Evolutionary conservation across 2,329 filamentous ascomycete species (phyloP).

Genomic region (Ophiostoma ulmi): DNA sequence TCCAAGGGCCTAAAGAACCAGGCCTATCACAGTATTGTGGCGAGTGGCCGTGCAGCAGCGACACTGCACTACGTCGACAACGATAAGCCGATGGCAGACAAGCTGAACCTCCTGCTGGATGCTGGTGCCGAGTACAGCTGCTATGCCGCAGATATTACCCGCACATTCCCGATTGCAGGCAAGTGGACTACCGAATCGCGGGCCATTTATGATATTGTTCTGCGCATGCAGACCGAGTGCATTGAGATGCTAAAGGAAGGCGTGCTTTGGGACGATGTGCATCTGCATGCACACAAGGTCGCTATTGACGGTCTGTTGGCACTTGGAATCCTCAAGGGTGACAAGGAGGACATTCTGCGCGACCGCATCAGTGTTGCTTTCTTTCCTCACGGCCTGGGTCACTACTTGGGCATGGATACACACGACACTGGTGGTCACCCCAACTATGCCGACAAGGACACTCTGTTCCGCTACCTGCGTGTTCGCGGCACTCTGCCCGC

Average conservation of each 20-base stretch:
- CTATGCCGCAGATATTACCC: slow-evolving; percentile 70
- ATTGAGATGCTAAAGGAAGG: slow-evolving; percentile 68
- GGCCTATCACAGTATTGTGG: slow-evolving; percentile 83
- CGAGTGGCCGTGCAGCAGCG: slow-evolving; percentile 71
- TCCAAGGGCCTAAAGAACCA: slow-evolving; percentile 72
- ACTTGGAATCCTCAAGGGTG: slow-evolving; percentile 67
- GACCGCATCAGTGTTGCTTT: slow-evolving; percentile 81
- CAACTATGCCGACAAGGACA: slow-evolving; percentile 72
- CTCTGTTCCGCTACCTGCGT: slow-evolving; percentile 81
- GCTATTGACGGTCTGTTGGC: slow-evolving; percentile 73
- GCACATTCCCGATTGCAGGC: slow-evolving; percentile 77
- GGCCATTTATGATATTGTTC: slow-evolving; percentile 75
- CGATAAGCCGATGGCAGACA: slow-evolving; percentile 61
- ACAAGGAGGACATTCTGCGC: slow-evolving; percentile 67
- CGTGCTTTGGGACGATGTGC: slow-evolving; percentile 74
- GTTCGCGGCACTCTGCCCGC: slow-evolving; percentile 70
- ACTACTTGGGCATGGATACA: slow-evolving; percentile 89
- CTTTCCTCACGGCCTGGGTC: slow-evolving; percentile 85
- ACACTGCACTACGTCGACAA: slow-evolving; percentile 87
- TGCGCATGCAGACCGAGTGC: slow-evolving; percentile 78
- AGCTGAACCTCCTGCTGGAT: slow-evolving; percentile 77
- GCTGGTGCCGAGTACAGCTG: slow-evolving; percentile 72
- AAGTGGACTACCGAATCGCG: slow-evolving; percentile 64
- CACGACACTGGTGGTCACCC: slow-evolving; percentile 79
- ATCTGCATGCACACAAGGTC: slow-evolving; percentile 71